phyloP scores from a whole-genome alignment of 805 yeast genomes.

The Sugiyamaella boreocaroliniensis region DNA sequence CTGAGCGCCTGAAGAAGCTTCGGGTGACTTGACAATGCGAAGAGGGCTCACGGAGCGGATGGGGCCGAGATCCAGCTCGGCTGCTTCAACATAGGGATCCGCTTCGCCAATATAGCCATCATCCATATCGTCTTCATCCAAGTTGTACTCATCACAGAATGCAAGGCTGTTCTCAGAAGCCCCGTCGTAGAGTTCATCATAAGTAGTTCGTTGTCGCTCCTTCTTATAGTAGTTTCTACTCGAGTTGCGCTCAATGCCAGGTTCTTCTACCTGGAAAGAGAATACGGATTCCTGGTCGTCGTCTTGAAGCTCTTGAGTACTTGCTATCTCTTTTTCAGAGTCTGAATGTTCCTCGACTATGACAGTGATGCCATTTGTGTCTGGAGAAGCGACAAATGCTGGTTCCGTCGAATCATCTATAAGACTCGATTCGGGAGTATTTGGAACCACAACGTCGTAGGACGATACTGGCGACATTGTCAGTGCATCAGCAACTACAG shows the following conservation, averaged over 20 bases:
- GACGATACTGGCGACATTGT: not conserved
- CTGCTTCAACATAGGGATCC: conserved; percentile 1
- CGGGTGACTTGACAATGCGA: not conserved
- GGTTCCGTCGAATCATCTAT: not conserved
- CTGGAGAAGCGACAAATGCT: not conserved
- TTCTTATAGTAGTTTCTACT: conserved; percentile 48
- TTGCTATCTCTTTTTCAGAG: not conserved
- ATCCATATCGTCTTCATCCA: conserved; percentile 14
- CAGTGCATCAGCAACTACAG: not conserved
- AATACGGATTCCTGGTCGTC: conserved; percentile 33
- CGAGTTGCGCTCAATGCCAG: conserved; percentile 35
- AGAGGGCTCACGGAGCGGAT: not conserved
- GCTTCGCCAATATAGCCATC: conserved; percentile 30
- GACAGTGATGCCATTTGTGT: not conserved
- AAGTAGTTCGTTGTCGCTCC: conserved; percentile 1
- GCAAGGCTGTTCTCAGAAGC: conserved; percentile 17
- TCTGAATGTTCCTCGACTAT: not conserved
- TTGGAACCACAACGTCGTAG: not conserved
- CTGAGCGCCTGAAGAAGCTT: not conserved
- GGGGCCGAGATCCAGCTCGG: not conserved
- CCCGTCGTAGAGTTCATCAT: conserved; percentile 17
- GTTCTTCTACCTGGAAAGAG: conserved; percentile 44
- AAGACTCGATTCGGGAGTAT: not conserved
- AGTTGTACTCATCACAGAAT: conserved; percentile 23
- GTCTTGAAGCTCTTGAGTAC: conserved; percentile 1